These are phyloP conservation scores for Colletotrichum liaoningense DNA, from an alignment of 2,329 filamentous ascomycete species.

Conservation along the genomic window DNA sequence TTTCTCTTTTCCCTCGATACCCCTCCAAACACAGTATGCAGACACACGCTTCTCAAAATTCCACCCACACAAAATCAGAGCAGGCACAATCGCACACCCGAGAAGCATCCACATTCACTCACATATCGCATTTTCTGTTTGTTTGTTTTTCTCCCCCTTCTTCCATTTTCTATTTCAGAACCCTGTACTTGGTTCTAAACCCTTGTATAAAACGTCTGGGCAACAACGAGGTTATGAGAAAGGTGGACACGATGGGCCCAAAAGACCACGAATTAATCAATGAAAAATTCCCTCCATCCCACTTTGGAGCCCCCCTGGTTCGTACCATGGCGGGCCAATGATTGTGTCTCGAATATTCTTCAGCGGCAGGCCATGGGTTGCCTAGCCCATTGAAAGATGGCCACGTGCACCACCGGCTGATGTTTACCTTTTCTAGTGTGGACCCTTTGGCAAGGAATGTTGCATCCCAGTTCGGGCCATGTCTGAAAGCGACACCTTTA, in stretches of 20 bases:
- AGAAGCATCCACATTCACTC: constrained; percentile 23
- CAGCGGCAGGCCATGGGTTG: constrained; percentile 33
- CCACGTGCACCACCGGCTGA: constrained; percentile 36
- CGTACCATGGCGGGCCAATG: constrained; percentile 28
- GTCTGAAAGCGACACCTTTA: constrained; percentile 29
- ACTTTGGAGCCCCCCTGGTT: constrained; percentile 29
- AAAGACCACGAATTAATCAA: constrained; percentile 32
- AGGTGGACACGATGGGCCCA: constrained; percentile 34
- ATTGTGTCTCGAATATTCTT: constrained; percentile 31
- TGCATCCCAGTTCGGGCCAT: constrained; percentile 24
- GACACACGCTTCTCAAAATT: constrained; percentile 2
- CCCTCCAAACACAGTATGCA: constrained; percentile 18
- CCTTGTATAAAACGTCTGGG: constrained; percentile 30
- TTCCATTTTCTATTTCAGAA: constrained; percentile 21
- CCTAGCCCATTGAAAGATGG: constrained; percentile 33
- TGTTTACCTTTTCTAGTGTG: constrained; percentile 31
- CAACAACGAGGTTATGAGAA: constrained; percentile 33
- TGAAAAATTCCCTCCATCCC: constrained; percentile 34
- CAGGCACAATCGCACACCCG: constrained; percentile 8
- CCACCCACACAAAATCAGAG: constrained; percentile 17
- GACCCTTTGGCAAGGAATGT: constrained; percentile 28
- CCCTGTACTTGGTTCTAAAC: constrained; percentile 21
- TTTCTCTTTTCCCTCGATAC: constrained; percentile 26
- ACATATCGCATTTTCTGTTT: constrained; percentile 25
- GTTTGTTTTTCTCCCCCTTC: neutral